Evolutionary conservation across 2,329 filamentous ascomycete genomes (phyloP).

Genomic region (Grosmannia clavigera): DNA sequence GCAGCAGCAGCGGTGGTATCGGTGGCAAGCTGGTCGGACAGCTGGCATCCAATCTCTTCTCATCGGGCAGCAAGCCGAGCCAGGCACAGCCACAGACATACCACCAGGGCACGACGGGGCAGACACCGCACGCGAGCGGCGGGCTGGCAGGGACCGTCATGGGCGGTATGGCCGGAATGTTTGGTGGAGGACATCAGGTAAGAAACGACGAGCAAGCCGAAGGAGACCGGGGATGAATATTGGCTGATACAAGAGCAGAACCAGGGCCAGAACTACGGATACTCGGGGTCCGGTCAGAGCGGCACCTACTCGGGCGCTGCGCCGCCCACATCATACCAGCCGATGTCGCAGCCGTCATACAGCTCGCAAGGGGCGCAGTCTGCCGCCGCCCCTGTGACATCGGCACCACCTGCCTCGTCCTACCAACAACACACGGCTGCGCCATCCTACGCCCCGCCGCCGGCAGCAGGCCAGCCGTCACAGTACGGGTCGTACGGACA

Average conservation of each 20-base stretch:
- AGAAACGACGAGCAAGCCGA: slow-evolving; percentile 20
- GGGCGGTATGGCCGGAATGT: slow-evolving; percentile 39
- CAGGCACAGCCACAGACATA: slow-evolving; percentile 28
- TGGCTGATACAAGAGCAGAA: not conserved
- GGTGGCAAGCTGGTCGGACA: slow-evolving; percentile 44
- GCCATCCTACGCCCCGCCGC: not conserved
- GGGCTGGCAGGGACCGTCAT: slow-evolving; percentile 41
- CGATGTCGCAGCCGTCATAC: slow-evolving; percentile 14
- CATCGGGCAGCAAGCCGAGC: slow-evolving; percentile 34
- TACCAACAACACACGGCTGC: not conserved
- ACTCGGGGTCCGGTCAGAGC: slow-evolving; percentile 41
- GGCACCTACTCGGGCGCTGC: slow-evolving; percentile 50
- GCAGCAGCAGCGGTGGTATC: slow-evolving; percentile 24
- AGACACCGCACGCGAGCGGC: slow-evolving; percentile 24
- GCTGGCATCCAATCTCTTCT: slow-evolving; percentile 43
- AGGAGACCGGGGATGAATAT: not conserved
- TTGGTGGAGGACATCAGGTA: slow-evolving; percentile 30
- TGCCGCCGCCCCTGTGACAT: not conserved
- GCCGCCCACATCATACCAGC: slow-evolving; percentile 49
- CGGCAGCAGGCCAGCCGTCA: not conserved
- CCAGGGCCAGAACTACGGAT: slow-evolving; percentile 39
- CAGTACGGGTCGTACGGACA: slow-evolving; percentile 1
- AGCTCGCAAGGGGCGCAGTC: slow-evolving; percentile 3
- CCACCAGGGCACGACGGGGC: slow-evolving; percentile 31
- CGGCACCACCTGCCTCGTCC: not conserved